Conservation (phyloP, 257 asterid species). For the Nicotiana sylvestris region DNA sequence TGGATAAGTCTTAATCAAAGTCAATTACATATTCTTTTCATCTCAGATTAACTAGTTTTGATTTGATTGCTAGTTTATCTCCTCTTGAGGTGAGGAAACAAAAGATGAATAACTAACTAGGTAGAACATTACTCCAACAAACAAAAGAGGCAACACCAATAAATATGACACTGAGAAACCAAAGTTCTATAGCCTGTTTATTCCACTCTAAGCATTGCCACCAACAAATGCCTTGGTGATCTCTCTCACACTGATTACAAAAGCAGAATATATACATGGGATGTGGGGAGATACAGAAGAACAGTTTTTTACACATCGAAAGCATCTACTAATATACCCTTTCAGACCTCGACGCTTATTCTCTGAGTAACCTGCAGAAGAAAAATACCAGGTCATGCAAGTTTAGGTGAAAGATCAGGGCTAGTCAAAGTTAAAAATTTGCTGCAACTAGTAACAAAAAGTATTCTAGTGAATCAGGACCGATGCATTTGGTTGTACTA, state of each 20-base stretch:
- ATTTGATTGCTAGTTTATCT: too few species aligned
- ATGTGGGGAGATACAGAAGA: not conserved
- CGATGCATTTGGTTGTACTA: not conserved
- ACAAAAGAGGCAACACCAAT: not conserved
- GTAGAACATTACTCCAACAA: not conserved
- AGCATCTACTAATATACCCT: not conserved
- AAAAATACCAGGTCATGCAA: not conserved
- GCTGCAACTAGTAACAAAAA: not conserved
- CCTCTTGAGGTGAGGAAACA: not conserved
- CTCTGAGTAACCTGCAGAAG: constrained; percentile 77
- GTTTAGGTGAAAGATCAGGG: not conserved
- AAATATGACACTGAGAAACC: not conserved
- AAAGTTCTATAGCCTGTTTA: not conserved
- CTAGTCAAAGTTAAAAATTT: not conserved
- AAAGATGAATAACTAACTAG: not conserved
- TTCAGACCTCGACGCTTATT: constrained; percentile 75
- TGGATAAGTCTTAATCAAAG: too few species aligned
- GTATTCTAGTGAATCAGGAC: not conserved
- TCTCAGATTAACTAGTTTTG: too few species aligned
- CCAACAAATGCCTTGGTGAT: not conserved
- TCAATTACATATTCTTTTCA: too few species aligned
- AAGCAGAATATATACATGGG: constrained; percentile 20
- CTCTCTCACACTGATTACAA: constrained; percentile 9
- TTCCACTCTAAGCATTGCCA: not conserved
- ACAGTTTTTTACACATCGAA: not conserved